phyloP scores from a whole-genome alignment of 225 moss, liverwort and hornwort genomes.

The Thuidium tamariscinum region DNA sequence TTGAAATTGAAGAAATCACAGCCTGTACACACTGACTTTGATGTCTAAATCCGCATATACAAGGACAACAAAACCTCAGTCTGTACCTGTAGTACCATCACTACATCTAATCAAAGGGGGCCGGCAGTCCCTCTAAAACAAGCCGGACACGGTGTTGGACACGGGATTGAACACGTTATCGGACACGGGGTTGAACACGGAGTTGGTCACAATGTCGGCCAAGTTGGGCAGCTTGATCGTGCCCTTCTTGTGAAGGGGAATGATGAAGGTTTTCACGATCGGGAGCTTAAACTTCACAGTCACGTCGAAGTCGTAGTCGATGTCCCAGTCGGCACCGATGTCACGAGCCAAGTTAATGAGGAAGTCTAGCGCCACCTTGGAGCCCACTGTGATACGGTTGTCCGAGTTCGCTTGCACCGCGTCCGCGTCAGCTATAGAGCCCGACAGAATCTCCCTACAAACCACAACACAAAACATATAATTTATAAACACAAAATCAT shows the following conservation, averaged over 20 bases:
- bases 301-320: conserved; percentile 76
- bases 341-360: conserved; percentile 60
- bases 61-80: not conserved
- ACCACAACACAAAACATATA: too few species aligned
- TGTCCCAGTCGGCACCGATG: conserved; percentile 77
- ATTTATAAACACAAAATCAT: not conserved
- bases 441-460: conserved; percentile 61
- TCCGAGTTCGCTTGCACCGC: conserved; percentile 29
- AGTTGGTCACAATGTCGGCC: too few species aligned
- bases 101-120: not conserved
- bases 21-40: not conserved
- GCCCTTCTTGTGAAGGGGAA: conserved; percentile 54
- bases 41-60: not conserved
- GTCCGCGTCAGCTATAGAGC: conserved; percentile 15
- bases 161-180: too few species aligned
- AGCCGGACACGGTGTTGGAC: conserved; percentile 26
- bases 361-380: conserved; percentile 40
- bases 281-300: conserved; percentile 53
- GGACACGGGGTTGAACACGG: too few species aligned
- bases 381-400: conserved; percentile 40
- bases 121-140: conserved; percentile 9
- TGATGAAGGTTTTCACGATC: conserved; percentile 39
- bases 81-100: not conserved
- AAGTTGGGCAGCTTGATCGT: conserved; percentile 45
- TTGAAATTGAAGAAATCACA: not conserved